A percentile compares a stretch with the other conserved stretches of the same genome.
These are phyloP conservation scores for Hyaloscypha hepaticicola DNA, from an alignment of 495 filamentous ascomycete genomes.

Conservation along the genomic window DNA sequence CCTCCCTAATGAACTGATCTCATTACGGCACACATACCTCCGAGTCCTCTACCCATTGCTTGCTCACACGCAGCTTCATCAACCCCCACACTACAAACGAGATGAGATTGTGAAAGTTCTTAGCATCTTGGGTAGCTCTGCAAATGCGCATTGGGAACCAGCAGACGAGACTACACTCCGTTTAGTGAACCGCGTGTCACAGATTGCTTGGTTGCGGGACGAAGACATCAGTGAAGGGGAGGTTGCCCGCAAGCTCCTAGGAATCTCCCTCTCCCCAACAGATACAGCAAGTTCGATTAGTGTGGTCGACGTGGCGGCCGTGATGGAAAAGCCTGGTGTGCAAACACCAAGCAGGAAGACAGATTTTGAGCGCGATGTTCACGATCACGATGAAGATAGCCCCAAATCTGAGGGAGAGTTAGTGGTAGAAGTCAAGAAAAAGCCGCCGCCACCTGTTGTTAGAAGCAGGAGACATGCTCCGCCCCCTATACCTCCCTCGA, in stretches of 20 bases:
- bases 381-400: constrained; percentile 11
- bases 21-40: constrained; percentile 95
- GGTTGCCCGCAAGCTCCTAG: constrained; percentile 45
- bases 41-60: constrained; percentile 89
- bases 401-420: constrained; percentile 10
- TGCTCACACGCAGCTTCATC: constrained; percentile 82
- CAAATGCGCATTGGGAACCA: constrained; percentile 81
- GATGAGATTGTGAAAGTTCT: constrained; percentile 79
- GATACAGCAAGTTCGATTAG: constrained; percentile 59
- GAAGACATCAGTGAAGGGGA: constrained; percentile 46
- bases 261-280: constrained; percentile 48
- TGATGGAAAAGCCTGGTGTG: constrained; percentile 81
- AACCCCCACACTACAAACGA: constrained; percentile 86
- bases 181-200: constrained; percentile 76
- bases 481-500: constrained; percentile 37
- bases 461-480: constrained; percentile 43
- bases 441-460: constrained; percentile 32
- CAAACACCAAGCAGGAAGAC: constrained; percentile 72
- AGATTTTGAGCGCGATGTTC: constrained; percentile 29
- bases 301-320: constrained; percentile 73
- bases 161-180: constrained; percentile 86
- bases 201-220: constrained; percentile 75
- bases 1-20: constrained; percentile 74
- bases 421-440: constrained; percentile 12
- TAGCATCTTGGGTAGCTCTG: constrained; percentile 57